Percentiles rank a stretch among this genome's conserved stretches.
These are phyloP conservation scores for Neonectria sp. DNA, from an alignment of 2,329 filamentous ascomycete genomes.

Conservation along the genomic window DNA sequence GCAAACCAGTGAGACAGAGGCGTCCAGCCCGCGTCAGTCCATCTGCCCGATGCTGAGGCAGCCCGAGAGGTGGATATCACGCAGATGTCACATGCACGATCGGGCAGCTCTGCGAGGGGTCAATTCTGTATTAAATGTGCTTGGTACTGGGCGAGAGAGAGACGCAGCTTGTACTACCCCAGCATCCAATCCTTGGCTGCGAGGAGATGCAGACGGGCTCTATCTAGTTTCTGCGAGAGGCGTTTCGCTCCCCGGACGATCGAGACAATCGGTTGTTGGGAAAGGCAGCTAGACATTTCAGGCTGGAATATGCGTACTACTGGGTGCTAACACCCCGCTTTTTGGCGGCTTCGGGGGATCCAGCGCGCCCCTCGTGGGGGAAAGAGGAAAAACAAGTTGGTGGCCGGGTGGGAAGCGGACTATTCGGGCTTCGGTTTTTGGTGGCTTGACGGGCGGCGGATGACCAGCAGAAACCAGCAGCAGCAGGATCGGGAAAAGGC, in stretches of 20 bases:
- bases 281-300: conserved; percentile 6
- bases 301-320: conserved; percentile 8
- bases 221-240: not conserved
- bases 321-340: conserved; percentile 26
- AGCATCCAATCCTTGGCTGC: not conserved
- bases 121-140: not conserved
- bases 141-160: not conserved
- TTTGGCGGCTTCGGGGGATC: conserved; percentile 23
- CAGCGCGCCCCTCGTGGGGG: conserved; percentile 18
- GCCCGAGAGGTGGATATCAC: conserved; percentile 16
- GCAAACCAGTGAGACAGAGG: conserved; percentile 16
- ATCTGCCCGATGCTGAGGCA: conserved; percentile 15
- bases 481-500: not conserved
- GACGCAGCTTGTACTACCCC: not conserved
- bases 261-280: not conserved
- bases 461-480: conserved; percentile 15
- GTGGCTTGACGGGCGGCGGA: conserved; percentile 23
- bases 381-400: not conserved
- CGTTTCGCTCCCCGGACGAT: conserved; percentile 15
- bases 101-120: conserved; percentile 4
- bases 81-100: conserved; percentile 23
- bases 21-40: conserved; percentile 17
- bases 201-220: not conserved
- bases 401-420: conserved; percentile 1
- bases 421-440: conserved; percentile 14